Evolutionary conservation across 108 stramenopile genomes (phyloP).

Genomic region (Poteriospumella lacustris): DNA sequence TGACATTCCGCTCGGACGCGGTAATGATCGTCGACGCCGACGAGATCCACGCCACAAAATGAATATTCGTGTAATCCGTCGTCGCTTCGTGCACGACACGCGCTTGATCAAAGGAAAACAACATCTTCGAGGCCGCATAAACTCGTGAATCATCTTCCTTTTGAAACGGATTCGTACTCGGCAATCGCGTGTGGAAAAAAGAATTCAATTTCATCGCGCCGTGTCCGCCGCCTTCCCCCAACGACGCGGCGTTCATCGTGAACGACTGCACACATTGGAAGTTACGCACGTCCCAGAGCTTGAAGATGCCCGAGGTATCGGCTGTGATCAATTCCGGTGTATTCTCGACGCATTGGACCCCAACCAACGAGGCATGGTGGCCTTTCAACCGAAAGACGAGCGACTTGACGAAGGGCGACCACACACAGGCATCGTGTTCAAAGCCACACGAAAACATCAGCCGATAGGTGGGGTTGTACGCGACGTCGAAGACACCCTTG

Average conservation of each 20-base stretch:
- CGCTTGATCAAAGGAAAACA: constrained; percentile 53
- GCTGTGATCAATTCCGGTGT: constrained; percentile 58
- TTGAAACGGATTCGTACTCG: not conserved
- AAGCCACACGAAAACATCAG: constrained; percentile 56
- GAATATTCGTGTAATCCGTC: constrained; percentile 49
- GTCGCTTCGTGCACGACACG: constrained; percentile 47
- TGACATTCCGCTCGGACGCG: constrained; percentile 30
- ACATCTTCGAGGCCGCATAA: constrained; percentile 45
- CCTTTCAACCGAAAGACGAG: constrained; percentile 49
- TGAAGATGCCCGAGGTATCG: constrained; percentile 43
- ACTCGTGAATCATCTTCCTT: constrained; percentile 46
- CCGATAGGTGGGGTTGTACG: constrained; percentile 51
- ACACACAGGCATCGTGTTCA: constrained; percentile 58
- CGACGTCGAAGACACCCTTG: constrained; percentile 53
- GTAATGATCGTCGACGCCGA: constrained; percentile 46
- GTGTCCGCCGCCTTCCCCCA: constrained; percentile 14
- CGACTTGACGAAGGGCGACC: constrained; percentile 56
- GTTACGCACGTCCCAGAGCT: constrained; percentile 58
- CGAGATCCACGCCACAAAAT: constrained; percentile 47
- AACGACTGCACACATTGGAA: constrained; percentile 59
- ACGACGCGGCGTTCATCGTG: constrained; percentile 26
- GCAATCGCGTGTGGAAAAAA: not conserved
- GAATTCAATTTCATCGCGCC: constrained; percentile 21
- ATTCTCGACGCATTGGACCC: constrained; percentile 50
- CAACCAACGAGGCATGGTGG: constrained; percentile 50